phyloP scores from a whole-genome alignment of 148 eudicot genomes.

The Fagopyrum tataricum region DNA sequence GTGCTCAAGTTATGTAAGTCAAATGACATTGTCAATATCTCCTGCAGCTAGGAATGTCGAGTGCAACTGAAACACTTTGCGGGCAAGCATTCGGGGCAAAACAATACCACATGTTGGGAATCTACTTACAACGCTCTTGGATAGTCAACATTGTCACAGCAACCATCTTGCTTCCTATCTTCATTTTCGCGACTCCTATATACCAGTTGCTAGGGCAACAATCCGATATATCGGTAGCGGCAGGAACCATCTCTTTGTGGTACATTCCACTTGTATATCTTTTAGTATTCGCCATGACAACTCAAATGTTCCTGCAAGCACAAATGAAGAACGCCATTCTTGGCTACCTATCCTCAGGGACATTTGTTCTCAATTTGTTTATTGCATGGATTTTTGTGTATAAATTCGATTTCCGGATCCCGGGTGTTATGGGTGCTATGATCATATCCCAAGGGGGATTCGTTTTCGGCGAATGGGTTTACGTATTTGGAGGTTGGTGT shows the following conservation, averaged over 20 bases:
- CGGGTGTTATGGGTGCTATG: slow-evolving; percentile 17
- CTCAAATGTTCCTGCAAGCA: slow-evolving; percentile 17
- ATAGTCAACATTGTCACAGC: slow-evolving; percentile 1
- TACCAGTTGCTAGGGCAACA: no score
- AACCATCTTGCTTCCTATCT: slow-evolving; percentile 13
- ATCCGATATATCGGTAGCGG: no score
- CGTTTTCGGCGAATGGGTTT: slow-evolving; percentile 2
- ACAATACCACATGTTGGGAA: slow-evolving; percentile 18
- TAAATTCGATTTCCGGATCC: slow-evolving; percentile 6
- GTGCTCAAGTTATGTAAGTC: no score
- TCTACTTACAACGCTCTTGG: slow-evolving; percentile 20
- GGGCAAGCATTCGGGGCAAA: slow-evolving; percentile 19
- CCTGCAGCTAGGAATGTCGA: no score
- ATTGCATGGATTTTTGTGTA: slow-evolving; percentile 13
- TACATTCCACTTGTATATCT: slow-evolving; percentile 10
- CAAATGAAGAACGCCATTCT: slow-evolving; percentile 6
- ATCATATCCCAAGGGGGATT: slow-evolving; percentile 5
- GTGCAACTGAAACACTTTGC: background rate
- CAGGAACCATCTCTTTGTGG: slow-evolving; percentile 4
- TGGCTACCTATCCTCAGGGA: background rate
- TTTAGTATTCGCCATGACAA: background rate
- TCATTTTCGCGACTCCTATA: slow-evolving; percentile 1
- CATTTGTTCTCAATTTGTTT: slow-evolving; percentile 1
- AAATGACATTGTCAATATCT: no score
- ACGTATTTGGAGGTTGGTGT: slow-evolving; percentile 23